Base-by-base conservation (phyloP, 352 stramenopile species). In the Heterotrichella gracilis region DNA sequence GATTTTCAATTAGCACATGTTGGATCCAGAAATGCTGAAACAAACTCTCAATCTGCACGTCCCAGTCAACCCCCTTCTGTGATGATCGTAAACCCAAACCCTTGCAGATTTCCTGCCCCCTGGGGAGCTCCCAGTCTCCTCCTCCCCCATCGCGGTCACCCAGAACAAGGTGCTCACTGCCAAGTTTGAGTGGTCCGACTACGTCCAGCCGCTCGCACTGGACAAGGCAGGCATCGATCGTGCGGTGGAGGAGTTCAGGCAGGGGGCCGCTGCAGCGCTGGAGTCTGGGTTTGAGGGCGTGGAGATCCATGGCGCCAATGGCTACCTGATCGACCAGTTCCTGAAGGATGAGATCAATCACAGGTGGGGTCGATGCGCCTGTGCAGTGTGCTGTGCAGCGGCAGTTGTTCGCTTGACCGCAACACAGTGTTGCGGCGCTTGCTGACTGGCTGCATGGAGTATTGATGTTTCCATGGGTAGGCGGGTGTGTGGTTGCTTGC, bases 241-340 rank as follows among this genome's bases (percentile, higher is more conserved):
- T 3, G 74, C 79, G 2, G 77, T 88, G 0, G 71, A 82, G 14
- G 78, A 82, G 63, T 92, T 80, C 73, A 75, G 76, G n/a, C 68
- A 81, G 24, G 76, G 73, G 0, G 82, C 84, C 0, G 71, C 69
- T 20, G 78, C 78, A 17, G 77, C 79, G 0, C 78, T 83, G 23
- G 72, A 79, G 20, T 82, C 83, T 2, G 85, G 85, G 13, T 91
- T 84, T 70, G 84, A 93, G 66, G 84, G 84, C 19, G 75, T 93
- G 19, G 82, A 92, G 70, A 72, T 92, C 25, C 86, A 92, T 74
- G 72, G 22, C 4, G 85, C 82, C 1, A 88, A 92, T 70, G 86
- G 85, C 0, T 94, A 94, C 68, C 72, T 94, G 39, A 75, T 93
- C 40, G 84, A 93, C 73, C 78, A 90, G 73, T 90, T 91, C 73